Conservation (phyloP, 805 yeast species). For the Candida ficus region DNA sequence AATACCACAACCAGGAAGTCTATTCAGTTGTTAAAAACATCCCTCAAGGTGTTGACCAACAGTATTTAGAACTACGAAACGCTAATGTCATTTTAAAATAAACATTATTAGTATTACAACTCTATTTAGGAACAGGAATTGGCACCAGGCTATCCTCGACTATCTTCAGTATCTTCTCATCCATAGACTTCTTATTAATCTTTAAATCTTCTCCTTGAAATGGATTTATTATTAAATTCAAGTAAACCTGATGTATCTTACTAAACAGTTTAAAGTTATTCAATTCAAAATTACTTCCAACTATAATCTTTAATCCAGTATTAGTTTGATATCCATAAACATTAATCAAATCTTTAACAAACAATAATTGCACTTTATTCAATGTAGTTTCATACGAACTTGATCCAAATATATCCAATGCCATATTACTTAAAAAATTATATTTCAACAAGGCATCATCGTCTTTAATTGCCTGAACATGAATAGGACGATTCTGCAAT, state of each 20-base stretch:
- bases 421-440: constrained; percentile 72
- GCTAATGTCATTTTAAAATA: constrained; percentile 80
- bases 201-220: constrained; percentile 34
- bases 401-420: constrained; percentile 62
- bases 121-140: constrained; percentile 1
- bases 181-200: constrained; percentile 22
- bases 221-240: constrained; percentile 58
- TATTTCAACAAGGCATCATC: constrained; percentile 38
- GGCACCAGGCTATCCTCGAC: constrained; percentile 7
- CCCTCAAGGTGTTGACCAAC: constrained; percentile 92
- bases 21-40: constrained; percentile 70
- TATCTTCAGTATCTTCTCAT: constrained; percentile 12
- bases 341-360: constrained; percentile 61
- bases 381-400: constrained; percentile 37
- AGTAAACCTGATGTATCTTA: constrained; percentile 48
- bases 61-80: constrained; percentile 78
- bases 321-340: constrained; percentile 67
- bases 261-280: constrained; percentile 28
- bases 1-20: constrained; percentile 81
- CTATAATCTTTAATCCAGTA: constrained; percentile 60
- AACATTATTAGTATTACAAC: background rate
- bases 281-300: constrained; percentile 43
- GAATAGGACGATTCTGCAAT: constrained; percentile 46
- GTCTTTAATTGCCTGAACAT: constrained; percentile 44
- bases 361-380: constrained; percentile 38